These are phyloP conservation scores for Colletotrichum sublineola DNA, from an alignment of 2,329 filamentous ascomycete species.

Conservation along the genomic window DNA sequence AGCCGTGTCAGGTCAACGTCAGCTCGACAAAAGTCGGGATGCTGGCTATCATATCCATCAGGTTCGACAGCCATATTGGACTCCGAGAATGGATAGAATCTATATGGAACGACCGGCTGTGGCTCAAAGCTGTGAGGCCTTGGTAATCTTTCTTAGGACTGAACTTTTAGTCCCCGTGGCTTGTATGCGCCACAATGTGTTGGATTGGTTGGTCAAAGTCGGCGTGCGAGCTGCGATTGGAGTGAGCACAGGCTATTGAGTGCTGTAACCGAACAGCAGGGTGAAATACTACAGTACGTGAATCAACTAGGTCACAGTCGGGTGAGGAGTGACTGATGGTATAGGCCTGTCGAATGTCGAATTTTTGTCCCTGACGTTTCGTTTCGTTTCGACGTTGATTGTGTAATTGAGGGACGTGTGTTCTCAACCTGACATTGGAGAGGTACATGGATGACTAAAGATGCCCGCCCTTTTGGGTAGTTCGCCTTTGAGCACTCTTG, in stretches of 20 bases:
- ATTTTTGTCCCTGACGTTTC: not conserved
- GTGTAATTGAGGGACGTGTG: not conserved
- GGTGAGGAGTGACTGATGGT: not conserved
- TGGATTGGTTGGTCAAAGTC: not conserved
- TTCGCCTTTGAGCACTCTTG: not conserved
- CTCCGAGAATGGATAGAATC: not conserved
- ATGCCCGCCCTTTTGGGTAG: not conserved
- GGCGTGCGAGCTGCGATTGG: no score
- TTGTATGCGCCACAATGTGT: not conserved
- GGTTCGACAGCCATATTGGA: not conserved
- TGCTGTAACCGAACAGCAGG: not conserved
- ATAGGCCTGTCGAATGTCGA: not conserved
- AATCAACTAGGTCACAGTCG: not conserved
- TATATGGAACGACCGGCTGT: not conserved
- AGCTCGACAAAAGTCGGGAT: not conserved
- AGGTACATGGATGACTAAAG: not conserved
- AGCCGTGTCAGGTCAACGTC: conserved; percentile 16
- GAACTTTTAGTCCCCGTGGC: not conserved
- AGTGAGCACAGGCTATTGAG: not conserved
- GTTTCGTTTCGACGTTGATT: not conserved
- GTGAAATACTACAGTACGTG: not conserved
- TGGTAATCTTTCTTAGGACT: no score
- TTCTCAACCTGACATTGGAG: not conserved
- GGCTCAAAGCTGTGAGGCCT: not conserved
- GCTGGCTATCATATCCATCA: conserved; percentile 4